These are phyloP conservation scores for Globisporangium heterothallicum DNA, from an alignment of 352 stramenopile species.

Conservation along the genomic window DNA sequence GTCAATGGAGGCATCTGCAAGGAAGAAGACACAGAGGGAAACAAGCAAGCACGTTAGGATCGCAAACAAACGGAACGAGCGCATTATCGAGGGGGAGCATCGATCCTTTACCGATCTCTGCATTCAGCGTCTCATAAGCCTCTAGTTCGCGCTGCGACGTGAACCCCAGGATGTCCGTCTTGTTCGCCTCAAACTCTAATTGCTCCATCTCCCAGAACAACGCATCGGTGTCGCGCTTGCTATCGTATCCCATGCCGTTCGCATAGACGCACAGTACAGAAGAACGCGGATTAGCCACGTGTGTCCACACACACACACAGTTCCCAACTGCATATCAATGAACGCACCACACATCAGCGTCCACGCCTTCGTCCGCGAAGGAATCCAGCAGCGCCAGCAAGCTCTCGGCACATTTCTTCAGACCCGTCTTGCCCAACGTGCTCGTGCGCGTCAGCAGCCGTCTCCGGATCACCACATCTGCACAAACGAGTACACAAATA, in stretches of 20 bases:
- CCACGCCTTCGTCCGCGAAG: slow-evolving; percentile 55
- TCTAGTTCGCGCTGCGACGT: slow-evolving; percentile 79
- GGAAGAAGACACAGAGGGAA: too few relatives aligned
- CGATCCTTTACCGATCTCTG: too few relatives aligned
- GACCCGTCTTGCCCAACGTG: slow-evolving; percentile 66
- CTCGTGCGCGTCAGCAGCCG: slow-evolving; percentile 77
- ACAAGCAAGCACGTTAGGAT: too few relatives aligned
- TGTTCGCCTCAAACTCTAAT: slow-evolving; percentile 78
- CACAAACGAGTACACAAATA: background rate
- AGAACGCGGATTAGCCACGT: background rate
- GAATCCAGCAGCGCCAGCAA: slow-evolving; percentile 62
- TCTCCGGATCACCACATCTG: slow-evolving; percentile 64
- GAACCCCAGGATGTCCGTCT: slow-evolving; percentile 76
- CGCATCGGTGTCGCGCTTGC: slow-evolving; percentile 63
- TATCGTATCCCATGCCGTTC: slow-evolving; percentile 9
- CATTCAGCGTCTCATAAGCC: slow-evolving; percentile 74
- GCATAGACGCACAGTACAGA: background rate
- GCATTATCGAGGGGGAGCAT: too few relatives aligned
- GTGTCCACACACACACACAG: background rate
- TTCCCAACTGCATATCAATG: background rate
- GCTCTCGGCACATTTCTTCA: slow-evolving; percentile 76
- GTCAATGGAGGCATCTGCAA: slow-evolving; percentile 62
- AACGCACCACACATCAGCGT: slow-evolving; percentile 43
- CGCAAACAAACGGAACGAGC: too few relatives aligned
- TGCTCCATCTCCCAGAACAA: slow-evolving; percentile 86